Evolutionary conservation across 176 grass and related monocot genomes (phyloP), one percentile per base, ranked within the genome.

Genomic region (Saccharum spontaneum): DNA sequence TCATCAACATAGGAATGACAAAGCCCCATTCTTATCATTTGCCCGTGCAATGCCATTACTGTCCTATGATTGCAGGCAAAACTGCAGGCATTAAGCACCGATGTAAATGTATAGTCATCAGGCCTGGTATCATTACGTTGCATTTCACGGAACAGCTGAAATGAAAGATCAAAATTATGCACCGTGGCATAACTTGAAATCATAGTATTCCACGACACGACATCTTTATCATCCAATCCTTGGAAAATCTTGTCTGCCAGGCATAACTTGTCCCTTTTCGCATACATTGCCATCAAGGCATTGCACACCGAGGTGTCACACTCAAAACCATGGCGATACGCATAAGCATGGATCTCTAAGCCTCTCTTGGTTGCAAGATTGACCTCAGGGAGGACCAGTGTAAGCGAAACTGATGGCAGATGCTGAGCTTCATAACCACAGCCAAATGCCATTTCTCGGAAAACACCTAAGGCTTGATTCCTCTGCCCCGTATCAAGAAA

Each of bases 271-370:
- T 71, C 75, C 81, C 84, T 75, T 76, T 71, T 84, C 4, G 87
- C 79, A 84, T 89, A 92, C 90, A 92, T 92, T 76, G 90, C 78
- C 84, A 92, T 89, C 36, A 92, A 80, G 22, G 90, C 87, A 77
- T 92, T 92, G 81, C 84, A 78, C 1, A 89, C 83, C 5, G 67
- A 89, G 16, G 87, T 89, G 64, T 77, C 69, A 57, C 43, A 65
- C 65, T 87, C 87, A 44, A 92, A 79, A 38, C 87, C 84, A 55
- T 65, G 86, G 28, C 90, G 82, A 84, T 71, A 92, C 0, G 50
- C 83, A 87, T 92, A 87, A 49, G 90, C 90, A 81, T 89, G 90
- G 75, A 92, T 92, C 69, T 89, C 87, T 54, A 92, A 71, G 68
- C 90, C 90, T 30, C 69, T 48, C 23, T 87, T 92, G 17, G 68